A percentile compares a stretch with the other conserved stretches of the same genome.
Evolutionary conservation across 176 grass and related monocot species (phyloP).

Genomic region (Eleusine coracana): DNA sequence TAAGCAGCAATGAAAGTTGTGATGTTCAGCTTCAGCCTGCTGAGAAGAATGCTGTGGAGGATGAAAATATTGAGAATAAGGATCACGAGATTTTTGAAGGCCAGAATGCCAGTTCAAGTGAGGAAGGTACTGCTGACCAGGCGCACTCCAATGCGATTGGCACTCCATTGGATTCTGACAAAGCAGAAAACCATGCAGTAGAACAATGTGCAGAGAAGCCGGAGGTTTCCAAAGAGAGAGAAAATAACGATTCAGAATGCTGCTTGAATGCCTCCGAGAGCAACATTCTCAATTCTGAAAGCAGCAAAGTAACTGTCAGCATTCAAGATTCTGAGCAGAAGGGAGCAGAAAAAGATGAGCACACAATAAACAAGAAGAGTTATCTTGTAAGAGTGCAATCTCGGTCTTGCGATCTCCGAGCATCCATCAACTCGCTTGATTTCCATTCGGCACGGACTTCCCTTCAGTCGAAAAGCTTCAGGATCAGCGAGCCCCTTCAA

Average conservation of each 20-base stretch:
- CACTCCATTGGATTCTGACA: background rate
- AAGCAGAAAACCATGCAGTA: conserved; percentile 19
- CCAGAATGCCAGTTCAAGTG: background rate
- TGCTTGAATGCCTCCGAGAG: no score
- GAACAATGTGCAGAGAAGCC: conserved; percentile 2
- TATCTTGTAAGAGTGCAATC: conserved; percentile 37
- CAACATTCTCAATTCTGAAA: background rate
- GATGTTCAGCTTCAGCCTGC: background rate
- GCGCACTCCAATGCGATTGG: background rate
- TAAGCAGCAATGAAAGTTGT: conserved; percentile 17
- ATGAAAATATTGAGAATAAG: background rate
- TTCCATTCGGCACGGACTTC: conserved; percentile 62
- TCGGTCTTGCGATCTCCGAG: conserved; percentile 48
- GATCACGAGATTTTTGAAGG: conserved; percentile 16
- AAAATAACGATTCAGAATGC: conserved; percentile 7
- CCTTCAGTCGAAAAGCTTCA: conserved; percentile 48
- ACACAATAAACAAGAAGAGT: conserved; percentile 15
- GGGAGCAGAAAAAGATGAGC: background rate
- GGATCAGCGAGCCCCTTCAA: conserved; percentile 46
- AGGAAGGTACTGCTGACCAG: conserved; percentile 22
- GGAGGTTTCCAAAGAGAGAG: background rate
- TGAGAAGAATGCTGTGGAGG: conserved; percentile 15
- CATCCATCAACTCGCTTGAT: conserved; percentile 37
- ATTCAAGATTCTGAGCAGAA: conserved; percentile 25
- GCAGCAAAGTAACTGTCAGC: conserved; percentile 10